Conservation (phyloP, 1,284 basidiomycete genomes). For the Peniophora sp. region DNA sequence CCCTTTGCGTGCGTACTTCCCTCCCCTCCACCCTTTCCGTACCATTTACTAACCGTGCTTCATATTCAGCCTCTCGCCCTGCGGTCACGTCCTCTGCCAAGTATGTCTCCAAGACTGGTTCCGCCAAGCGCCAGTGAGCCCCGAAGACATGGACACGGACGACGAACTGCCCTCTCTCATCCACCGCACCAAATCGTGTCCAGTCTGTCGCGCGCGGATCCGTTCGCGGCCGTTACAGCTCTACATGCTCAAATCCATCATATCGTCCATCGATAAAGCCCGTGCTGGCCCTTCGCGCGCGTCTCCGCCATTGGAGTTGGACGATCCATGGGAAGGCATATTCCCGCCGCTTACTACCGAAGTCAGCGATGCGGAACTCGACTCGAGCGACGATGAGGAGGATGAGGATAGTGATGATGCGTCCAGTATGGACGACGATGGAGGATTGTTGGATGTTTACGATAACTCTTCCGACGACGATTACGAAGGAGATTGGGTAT, state of each 20-base stretch:
- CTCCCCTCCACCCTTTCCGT: background rate
- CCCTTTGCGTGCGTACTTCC: conserved; percentile 53
- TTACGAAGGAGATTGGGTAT: conserved; percentile 30
- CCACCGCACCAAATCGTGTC: conserved; percentile 58
- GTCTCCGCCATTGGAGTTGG: conserved; percentile 21
- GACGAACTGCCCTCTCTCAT: conserved; percentile 43
- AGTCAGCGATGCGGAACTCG: conserved; percentile 28
- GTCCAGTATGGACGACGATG: conserved; percentile 20
- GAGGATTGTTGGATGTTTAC: conserved; percentile 25
- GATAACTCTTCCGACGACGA: conserved; percentile 26
- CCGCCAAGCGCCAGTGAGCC: conserved; percentile 47
- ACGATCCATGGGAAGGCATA: conserved; percentile 61
- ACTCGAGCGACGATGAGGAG: conserved; percentile 26
- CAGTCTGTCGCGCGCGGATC: conserved; percentile 57
- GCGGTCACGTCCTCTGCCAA: conserved; percentile 65
- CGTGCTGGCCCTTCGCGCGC: conserved; percentile 21
- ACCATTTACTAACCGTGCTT: background rate
- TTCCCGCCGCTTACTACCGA: conserved; percentile 40
- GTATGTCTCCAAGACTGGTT: conserved; percentile 70
- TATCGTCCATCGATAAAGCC: conserved; percentile 36
- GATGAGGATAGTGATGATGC: conserved; percentile 15
- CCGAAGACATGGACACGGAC: conserved; percentile 48
- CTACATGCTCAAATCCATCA: conserved; percentile 58
- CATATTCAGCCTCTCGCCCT: conserved; percentile 52
- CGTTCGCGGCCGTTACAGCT: conserved; percentile 52